These are phyloP conservation scores for Ascocoryne sarcoides DNA, from an alignment of 2,329 filamentous ascomycete species.

Conservation along the genomic window DNA sequence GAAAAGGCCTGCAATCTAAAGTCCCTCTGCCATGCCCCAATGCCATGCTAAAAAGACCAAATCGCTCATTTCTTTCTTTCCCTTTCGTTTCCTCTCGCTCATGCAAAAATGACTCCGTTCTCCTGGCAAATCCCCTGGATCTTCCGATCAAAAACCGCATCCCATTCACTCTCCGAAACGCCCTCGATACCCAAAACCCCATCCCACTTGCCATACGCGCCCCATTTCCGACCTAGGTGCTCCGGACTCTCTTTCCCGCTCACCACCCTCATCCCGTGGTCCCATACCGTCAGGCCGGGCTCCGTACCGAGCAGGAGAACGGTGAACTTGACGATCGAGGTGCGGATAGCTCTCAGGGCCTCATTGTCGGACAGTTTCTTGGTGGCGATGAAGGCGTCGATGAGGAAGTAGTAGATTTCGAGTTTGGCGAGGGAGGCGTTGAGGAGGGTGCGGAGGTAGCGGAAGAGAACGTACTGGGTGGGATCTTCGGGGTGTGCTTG, in stretches of 20 bases:
- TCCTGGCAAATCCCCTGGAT: not conserved
- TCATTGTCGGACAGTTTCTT: not conserved
- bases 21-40: too few species aligned
- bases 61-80: too few species aligned
- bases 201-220: not conserved
- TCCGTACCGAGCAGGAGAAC: not conserved
- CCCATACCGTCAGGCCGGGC: not conserved
- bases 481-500: not conserved
- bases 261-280: not conserved
- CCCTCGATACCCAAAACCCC: not conserved
- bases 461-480: not conserved
- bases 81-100: not conserved
- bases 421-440: not conserved
- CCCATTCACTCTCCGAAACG: not conserved
- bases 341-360: not conserved
- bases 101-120: not conserved
- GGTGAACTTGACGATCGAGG: not conserved
- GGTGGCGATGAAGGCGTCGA: not conserved
- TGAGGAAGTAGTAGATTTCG: not conserved
- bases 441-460: not conserved
- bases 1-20: too few species aligned
- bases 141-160: not conserved
- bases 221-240: not conserved
- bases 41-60: too few species aligned
- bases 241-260: not conserved